Evolutionary conservation across 169 alveolate species (phyloP), one percentile per base, ranked within the genome.

Genomic region (Cryptosporidium sp.): DNA sequence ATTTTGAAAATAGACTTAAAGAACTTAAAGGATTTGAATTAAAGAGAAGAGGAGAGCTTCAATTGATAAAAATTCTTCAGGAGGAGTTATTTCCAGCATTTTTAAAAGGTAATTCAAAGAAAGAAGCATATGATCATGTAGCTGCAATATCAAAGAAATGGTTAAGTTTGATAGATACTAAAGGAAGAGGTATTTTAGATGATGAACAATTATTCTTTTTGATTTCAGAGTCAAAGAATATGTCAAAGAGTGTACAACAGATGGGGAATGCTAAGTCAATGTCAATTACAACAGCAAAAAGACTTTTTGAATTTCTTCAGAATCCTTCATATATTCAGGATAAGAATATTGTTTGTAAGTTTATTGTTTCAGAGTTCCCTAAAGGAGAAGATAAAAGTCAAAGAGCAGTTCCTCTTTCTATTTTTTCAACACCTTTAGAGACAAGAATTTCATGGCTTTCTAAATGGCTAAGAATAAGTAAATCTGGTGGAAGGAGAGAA

Each of bases 31-130:
- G 99, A 3, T 97, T 97, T 91, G 99, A 97, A 94, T 94, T 98
- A 75, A 98, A 98, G 91, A 95, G 99, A 53, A 96, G 99, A 87
- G 99, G 99, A 52, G 99, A 98, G 92, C 95, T 98, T 91, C 96
- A 98, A 67, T 92, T 98, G 84, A 97, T 98, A 45, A 97, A 98
- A 96, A 94, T 96, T 44, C 97, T 98, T 71, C 99, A 98, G 92
- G 97, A 97, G 72, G 99, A 98, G 91, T 96, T 98, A 52, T 98
- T 98, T 86, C 96, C 97, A 26, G 96, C 96, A 86, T 98, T 97
- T 91, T 91, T 98, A 69, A 92, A 94, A 75, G 99, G 99, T 9
- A 87, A 85, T 29, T 94, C 96, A 48, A 94, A 97, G 85, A 96
- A 94, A 72, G 99, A 97, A 85, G 98, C 99, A 58, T 98, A 97